These are phyloP conservation scores for Saturnispora besseyi DNA, from an alignment of 805 yeast genomes.

Conservation along the genomic window DNA sequence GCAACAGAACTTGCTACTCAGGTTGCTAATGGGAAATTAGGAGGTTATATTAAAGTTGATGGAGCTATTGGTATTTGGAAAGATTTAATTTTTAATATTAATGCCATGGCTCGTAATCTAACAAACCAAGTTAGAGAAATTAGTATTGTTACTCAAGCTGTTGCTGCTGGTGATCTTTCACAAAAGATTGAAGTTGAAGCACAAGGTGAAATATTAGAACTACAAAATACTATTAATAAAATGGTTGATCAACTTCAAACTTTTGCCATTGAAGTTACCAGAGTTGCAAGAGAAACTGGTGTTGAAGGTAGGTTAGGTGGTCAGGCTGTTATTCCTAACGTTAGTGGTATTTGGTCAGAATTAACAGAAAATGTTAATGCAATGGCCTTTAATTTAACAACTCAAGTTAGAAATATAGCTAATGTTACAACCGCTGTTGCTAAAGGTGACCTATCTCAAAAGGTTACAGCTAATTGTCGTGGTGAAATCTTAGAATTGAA, in stretches of 20 bases:
- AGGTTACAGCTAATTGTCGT: conserved; percentile 79
- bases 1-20: conserved; percentile 83
- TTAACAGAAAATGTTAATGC: conserved; percentile 82
- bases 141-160: conserved; percentile 84
- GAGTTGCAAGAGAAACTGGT: conserved; percentile 85
- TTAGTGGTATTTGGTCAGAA: conserved; percentile 83
- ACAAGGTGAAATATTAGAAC: conserved; percentile 79
- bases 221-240: conserved; percentile 79
- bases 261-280: conserved; percentile 78
- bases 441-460: conserved; percentile 69
- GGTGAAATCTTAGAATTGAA: conserved; percentile 74
- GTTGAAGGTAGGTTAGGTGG: conserved; percentile 86
- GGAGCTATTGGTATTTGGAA: conserved; percentile 90
- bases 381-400: conserved; percentile 81
- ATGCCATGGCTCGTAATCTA: conserved; percentile 79
- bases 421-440: conserved; percentile 86
- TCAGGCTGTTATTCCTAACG: conserved; percentile 70
- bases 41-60: conserved; percentile 78
- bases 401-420: conserved; percentile 82
- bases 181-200: conserved; percentile 84
- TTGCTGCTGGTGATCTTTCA: conserved; percentile 77
- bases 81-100: conserved; percentile 73
- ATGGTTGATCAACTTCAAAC: conserved; percentile 82
- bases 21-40: conserved; percentile 83
- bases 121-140: conserved; percentile 85